Conservation (phyloP, 768 basidiomycete species). For the Xerocomellus chrysenteron region DNA sequence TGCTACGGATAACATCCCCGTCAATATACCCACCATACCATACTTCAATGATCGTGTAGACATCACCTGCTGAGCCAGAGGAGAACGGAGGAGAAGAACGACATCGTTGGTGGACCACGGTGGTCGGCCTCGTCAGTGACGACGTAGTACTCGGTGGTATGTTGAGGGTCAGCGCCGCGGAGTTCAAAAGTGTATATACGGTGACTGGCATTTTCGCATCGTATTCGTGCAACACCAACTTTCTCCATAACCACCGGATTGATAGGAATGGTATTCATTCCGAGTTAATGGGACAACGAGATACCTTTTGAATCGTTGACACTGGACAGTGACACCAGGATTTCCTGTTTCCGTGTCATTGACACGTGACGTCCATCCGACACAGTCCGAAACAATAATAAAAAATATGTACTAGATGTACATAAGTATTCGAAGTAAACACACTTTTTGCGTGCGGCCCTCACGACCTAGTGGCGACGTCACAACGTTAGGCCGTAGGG, state of each 20-base stretch:
- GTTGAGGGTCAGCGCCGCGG: conserved; percentile 11
- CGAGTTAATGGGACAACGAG: too few relatives aligned
- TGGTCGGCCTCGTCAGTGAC: neutral
- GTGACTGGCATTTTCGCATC: neutral
- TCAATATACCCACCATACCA: neutral
- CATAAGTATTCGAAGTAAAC: too few relatives aligned
- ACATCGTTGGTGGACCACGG: conserved; percentile 31
- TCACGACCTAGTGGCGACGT: conserved; percentile 6
- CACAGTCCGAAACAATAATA: too few relatives aligned
- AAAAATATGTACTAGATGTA: too few relatives aligned
- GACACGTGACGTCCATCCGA: neutral
- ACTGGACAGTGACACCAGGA: too few relatives aligned
- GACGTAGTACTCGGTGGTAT: too few relatives aligned
- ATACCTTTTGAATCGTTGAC: neutral
- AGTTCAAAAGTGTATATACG: conserved; percentile 7
- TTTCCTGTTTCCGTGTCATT: neutral
- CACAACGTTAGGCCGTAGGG: neutral
- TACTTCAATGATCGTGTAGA: neutral
- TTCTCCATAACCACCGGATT: too few relatives aligned
- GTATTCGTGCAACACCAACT: neutral
- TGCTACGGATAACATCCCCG: conserved; percentile 34
- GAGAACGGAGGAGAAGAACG: conserved; percentile 52
- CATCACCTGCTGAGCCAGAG: conserved; percentile 55
- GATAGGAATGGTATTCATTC: neutral
- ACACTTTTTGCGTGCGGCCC: too few relatives aligned